Evolutionary conservation across 768 basidiomycete genomes (phyloP), one percentile per base, ranked within the genome.

Genomic region (Boletus vermiculosoides): DNA sequence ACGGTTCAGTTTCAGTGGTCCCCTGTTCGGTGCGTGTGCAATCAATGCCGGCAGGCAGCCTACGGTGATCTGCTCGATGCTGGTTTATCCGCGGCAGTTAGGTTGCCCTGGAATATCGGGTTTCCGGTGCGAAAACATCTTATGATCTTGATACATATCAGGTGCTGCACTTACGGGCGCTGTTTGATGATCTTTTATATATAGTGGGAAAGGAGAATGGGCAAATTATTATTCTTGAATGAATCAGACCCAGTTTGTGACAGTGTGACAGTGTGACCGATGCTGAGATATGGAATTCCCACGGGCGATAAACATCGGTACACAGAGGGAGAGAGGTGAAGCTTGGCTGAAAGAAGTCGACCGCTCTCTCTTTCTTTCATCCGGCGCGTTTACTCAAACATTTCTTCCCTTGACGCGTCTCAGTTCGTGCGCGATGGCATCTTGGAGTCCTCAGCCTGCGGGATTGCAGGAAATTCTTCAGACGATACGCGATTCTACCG

Each of bases 391-490:
- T 45, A 37, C 60, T 53, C 53, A 47, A 37, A 39, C 53, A 54
- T 57, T 59, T 65, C 33, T 52, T 44, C 10, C 52, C 57, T 36
- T 30, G 63, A 67, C 71, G 71, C 72, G 69, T 72, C 68, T 61
- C 45, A 56, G 31, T 41, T 47, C 63, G 68, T 69, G 63, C 60
- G 78, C 78, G 76, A 86, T 86, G 84, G 70, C 81, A 78, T 72
- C 74, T 70, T 98, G 95, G 95, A 79, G 78, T 60, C 95, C 95
- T 63, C 85, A 92, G 66, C 86, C 85, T 69, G 82, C 82, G 56
- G 94, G 89, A 69, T 81, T 98, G 73, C 86, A 91, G 74, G 93
- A 97, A 81, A 92, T 98, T 73, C 78, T 97, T 40, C 81, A 85
- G 69, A 94, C 94, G 30, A 88, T 98, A 73, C 89, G 88, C 75